Evolutionary conservation across 768 basidiomycete genomes (phyloP).

Genomic region (Tricholoma furcatifolium): DNA sequence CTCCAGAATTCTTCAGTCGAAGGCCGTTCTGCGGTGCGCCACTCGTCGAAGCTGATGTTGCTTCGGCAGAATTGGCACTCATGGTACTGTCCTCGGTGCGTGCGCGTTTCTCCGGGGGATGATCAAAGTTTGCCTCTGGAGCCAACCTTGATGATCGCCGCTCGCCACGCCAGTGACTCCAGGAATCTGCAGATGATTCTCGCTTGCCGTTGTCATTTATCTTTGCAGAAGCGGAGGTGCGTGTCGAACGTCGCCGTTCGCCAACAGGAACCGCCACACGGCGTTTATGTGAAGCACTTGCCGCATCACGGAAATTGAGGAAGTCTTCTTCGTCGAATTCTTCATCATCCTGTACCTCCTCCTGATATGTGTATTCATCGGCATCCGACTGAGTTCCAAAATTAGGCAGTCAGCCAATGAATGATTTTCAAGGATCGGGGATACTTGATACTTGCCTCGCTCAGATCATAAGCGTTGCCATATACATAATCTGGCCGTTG

Average conservation of each 20-base stretch:
- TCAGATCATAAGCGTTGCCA: conserved; percentile 52
- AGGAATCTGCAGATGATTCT: conserved; percentile 49
- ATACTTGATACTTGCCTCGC: conserved; percentile 51
- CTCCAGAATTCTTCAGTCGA: conserved; percentile 52
- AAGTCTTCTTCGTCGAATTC: conserved; percentile 57
- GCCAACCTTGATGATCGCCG: conserved; percentile 70
- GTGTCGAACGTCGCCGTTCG: conserved; percentile 52
- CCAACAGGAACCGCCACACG: conserved; percentile 29
- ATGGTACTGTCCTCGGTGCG: conserved; percentile 75
- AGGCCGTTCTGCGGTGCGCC: conserved; percentile 32
- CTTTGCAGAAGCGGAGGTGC: conserved; percentile 36
- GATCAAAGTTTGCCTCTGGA: conserved; percentile 50
- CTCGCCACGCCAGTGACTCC: conserved; percentile 70
- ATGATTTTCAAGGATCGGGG: conserved; percentile 12
- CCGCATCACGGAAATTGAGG: conserved; percentile 41
- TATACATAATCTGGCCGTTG: conserved; percentile 83
- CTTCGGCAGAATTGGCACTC: conserved; percentile 52
- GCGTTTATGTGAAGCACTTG: conserved; percentile 38
- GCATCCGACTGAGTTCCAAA: conserved; percentile 50
- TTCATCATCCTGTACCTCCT: conserved; percentile 70
- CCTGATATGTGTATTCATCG: conserved; percentile 66
- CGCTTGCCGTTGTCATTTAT: conserved; percentile 55
- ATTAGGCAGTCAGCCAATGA: conserved; percentile 26
- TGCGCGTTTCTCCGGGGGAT: conserved; percentile 62
- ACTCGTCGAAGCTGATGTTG: conserved; percentile 27